These are phyloP conservation scores for Clitoria ternatea DNA, from an alignment of 306 rosid species.

Conservation along the genomic window DNA sequence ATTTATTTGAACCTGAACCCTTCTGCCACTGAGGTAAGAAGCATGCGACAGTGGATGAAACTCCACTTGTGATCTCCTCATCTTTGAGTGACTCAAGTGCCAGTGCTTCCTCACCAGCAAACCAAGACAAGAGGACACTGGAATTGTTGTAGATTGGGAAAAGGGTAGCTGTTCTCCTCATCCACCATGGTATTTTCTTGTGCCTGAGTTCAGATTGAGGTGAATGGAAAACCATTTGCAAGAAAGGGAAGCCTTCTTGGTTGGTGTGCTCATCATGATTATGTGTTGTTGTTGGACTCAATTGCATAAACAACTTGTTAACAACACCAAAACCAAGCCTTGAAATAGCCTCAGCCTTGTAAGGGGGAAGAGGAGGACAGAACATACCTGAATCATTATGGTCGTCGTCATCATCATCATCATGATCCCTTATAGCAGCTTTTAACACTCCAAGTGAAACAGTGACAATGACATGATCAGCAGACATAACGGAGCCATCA, in stretches of 20 bases:
- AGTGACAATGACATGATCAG: slow-evolving; percentile 87
- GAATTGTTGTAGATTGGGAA: slow-evolving; percentile 71
- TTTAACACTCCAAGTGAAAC: slow-evolving; percentile 92
- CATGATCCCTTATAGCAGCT: slow-evolving; percentile 64
- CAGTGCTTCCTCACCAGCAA: slow-evolving; percentile 83
- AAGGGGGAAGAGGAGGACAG: slow-evolving; percentile 73
- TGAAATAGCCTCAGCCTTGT: slow-evolving; percentile 74
- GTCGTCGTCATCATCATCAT: no score
- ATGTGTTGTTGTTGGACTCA: slow-evolving; percentile 31
- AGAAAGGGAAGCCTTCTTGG: slow-evolving; percentile 45
- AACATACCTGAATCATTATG: slow-evolving; percentile 63
- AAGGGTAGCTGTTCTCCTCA: slow-evolving; percentile 74
- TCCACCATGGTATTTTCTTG: slow-evolving; percentile 90
- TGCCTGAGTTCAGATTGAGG: slow-evolving; percentile 52
- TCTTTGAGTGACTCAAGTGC: slow-evolving; percentile 69
- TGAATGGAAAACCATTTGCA: slow-evolving; percentile 75
- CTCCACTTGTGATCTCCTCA: slow-evolving; percentile 69
- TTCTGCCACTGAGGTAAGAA: slow-evolving; percentile 34
- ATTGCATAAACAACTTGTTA: slow-evolving; percentile 80
- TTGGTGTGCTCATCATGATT: slow-evolving; percentile 4
- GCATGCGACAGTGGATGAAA: slow-evolving; percentile 55
- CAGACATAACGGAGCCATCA: slow-evolving; percentile 67
- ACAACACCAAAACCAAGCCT: slow-evolving; percentile 98
- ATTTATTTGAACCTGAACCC: slow-evolving; percentile 25
- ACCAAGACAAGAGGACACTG: slow-evolving; percentile 74